Evolutionary conservation across 768 basidiomycete species (phyloP), one percentile per base, ranked within the genome.

Genomic region (Leccinum truebloodii): DNA sequence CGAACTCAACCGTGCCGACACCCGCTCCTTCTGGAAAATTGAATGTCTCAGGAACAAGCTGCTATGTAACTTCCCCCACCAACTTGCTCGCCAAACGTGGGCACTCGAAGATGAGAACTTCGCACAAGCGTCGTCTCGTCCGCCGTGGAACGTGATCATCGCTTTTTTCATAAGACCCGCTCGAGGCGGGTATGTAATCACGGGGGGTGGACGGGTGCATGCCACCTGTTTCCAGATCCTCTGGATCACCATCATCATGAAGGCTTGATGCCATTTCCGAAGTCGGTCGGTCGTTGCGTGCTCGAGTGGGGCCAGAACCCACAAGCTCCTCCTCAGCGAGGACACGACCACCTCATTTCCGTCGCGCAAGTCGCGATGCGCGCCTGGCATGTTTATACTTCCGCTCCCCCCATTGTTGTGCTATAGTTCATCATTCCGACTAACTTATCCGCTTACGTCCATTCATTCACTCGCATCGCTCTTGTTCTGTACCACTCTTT

Each of bases 101-200:
- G 22, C 6, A 51, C 14, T 46, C 46, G 20, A 68, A 57, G 26
- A 72, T 20, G 28, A 39, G 26, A 7, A 28, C 26, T 1, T 26
- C 52, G 14, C 70, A 65, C 67, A 71, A 73, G 51, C 67, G 59
- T 22, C 71, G 71, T 37, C 70, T 71, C 6, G 16, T 67, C 18
- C 65, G 62, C 49, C 69, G 65, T 10, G 20, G 46, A 30, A 20
- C 49, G 13, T 68, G 50, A 67, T 30, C 20, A 14, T 14, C 44
- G 13, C 30, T 12, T 4, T n/a, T 46, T 30, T 18, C 30, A 46
- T 20, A 30, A 32, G 14, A 41, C 8, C 32, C 26, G 1, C 6
- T 35, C 59, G 53, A 39, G 54, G 34, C 9, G 28, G 24, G 52
- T 20, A 44, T 50, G 28, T 56, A 34, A n/a, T 18, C 22, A 41